These are phyloP conservation scores for Xylariaceae sp. DNA, from an alignment of 2,329 filamentous ascomycete species.

Conservation along the genomic window DNA sequence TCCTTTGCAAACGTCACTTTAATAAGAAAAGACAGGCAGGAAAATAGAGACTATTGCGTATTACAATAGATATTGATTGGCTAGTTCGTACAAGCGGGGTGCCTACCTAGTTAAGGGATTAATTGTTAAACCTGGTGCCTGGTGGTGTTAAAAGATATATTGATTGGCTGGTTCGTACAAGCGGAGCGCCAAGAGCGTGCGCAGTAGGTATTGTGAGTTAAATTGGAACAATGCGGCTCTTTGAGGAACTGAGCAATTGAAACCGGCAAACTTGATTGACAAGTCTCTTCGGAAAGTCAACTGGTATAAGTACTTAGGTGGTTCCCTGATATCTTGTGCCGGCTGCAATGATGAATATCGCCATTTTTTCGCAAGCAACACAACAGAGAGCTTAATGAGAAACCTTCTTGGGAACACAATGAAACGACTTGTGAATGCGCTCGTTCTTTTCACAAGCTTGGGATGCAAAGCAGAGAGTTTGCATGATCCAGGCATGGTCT, in stretches of 20 bases:
- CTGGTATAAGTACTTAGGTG: constrained; percentile 33
- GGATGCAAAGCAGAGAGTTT: constrained; percentile 32
- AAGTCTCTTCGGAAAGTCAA: constrained; percentile 14
- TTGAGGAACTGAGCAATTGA: constrained; percentile 7
- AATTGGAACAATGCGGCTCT: background rate
- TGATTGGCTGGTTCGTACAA: constrained; percentile 39
- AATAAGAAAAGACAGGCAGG: too few species aligned
- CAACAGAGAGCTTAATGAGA: background rate
- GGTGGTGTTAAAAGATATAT: background rate
- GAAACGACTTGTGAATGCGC: constrained; percentile 19
- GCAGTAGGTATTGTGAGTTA: background rate
- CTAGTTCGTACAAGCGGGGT: constrained; percentile 35
- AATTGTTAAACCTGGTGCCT: too few species aligned
- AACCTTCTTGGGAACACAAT: constrained; percentile 7
- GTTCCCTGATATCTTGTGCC: constrained; percentile 18
- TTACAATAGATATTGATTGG: constrained; percentile 32
- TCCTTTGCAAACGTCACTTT: too few species aligned
- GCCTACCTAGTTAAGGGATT: constrained; percentile 5
- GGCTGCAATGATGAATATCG: constrained; percentile 9
- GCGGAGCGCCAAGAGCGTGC: constrained; percentile 12
- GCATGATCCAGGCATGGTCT: constrained; percentile 31
- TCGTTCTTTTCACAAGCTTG: constrained; percentile 32
- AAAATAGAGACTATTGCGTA: too few species aligned
- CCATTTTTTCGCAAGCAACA: constrained; percentile 11
- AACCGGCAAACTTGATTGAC: background rate